Evolutionary conservation across 2,329 filamentous ascomycete species (phyloP).

Genomic region (Fusarium buxicola): DNA sequence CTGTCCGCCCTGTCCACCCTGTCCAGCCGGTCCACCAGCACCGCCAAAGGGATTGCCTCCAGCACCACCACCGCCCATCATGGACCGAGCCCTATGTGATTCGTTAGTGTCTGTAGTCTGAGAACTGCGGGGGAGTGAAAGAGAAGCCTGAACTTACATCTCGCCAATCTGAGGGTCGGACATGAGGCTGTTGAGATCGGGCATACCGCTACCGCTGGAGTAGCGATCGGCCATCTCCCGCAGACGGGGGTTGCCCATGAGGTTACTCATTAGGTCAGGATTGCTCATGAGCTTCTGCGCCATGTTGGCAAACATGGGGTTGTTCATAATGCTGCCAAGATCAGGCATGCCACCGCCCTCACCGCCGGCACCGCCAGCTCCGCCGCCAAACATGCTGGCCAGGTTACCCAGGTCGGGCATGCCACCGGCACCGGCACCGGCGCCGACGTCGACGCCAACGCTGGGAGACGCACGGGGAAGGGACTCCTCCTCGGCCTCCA

Average conservation of each 20-base stretch:
- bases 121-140: neutral
- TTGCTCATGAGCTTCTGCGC: constrained; percentile 98
- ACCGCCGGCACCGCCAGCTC: constrained; percentile 64
- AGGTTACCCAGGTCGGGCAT: constrained; percentile 79
- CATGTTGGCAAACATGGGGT: constrained; percentile 98
- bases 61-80: constrained; percentile 56
- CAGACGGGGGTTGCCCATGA: constrained; percentile 94
- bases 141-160: constrained; percentile 74
- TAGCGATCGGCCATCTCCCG: constrained; percentile 89
- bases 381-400: constrained; percentile 77
- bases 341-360: constrained; percentile 88
- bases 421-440: constrained; percentile 50
- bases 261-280: constrained; percentile 87
- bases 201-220: constrained; percentile 84
- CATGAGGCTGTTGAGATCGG: constrained; percentile 88
- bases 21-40: constrained; percentile 36
- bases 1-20: constrained; percentile 10
- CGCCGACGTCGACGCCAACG: constrained; percentile 65
- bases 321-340: constrained; percentile 88
- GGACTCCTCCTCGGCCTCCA: constrained; percentile 63
- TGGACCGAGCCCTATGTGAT: constrained; percentile 56
- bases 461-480: constrained; percentile 62
- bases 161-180: constrained; percentile 91
- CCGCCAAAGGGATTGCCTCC: constrained; percentile 45
- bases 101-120: constrained; percentile 7